Evolutionary conservation across 176 grass and related monocot genomes (phyloP), one percentile per base, ranked within the genome.

Genomic region (Microstegium vimineum): DNA sequence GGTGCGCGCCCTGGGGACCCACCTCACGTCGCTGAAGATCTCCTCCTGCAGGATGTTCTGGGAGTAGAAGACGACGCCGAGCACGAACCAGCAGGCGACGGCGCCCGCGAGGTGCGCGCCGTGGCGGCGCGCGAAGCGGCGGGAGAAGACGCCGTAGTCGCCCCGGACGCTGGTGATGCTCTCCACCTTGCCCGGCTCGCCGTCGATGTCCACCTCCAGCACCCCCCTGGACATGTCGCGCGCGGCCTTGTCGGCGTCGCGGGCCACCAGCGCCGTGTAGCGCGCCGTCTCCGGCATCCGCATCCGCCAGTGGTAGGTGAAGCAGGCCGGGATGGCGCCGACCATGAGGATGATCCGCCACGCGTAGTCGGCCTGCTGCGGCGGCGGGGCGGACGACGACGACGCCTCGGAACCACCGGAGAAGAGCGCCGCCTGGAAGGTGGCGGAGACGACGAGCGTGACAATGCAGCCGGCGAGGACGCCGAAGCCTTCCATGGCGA

Each of bases 21-120:
- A 91, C 23, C 23, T 3, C 5, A 86, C 25, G 69, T 86, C 16
- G 92, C 89, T 86, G 86, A 97, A 97, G 75, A 97, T 93, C 76
- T 89, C 78, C 74, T 91, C 93, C 74, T 97, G 94, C 36, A 97
- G 93, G 64, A 97, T 89, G 81, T 93, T 97, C 86, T 97, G 91
- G 38, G 83, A 87, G 86, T 97, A 97, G 86, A 97, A 91, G 75
- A 91, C 94, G 71, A 91, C 89, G 81, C 85, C 94, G n/a, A 97
- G 94, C 8, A 94, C 45, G 78, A 94, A 90, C 82, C 91, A 94
- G 45, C 81, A 85, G 2, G 30, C 65, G 27, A 70, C 49, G 0
- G 92, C 88, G 43, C 89, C 92, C 2, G 86, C 37, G 22, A 94
- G 82, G 73, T 91, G 92, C 8, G 80, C 28, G 13, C 89, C 92